Conservation (phyloP, 2,329 filamentous ascomycete genomes). For the Lachnellula willkommii region DNA sequence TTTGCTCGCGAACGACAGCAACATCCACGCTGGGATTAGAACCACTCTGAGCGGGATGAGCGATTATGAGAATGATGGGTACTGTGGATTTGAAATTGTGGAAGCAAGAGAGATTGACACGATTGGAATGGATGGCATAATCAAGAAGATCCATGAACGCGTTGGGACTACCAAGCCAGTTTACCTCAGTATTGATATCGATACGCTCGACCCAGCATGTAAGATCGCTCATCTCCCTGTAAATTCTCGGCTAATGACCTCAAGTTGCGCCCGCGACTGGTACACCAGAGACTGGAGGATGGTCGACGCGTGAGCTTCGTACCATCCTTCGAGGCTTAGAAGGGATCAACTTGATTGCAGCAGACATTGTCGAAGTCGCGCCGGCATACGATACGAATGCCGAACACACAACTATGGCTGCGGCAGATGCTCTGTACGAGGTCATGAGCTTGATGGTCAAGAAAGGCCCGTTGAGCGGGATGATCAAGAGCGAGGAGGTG, state of each 20-base stretch:
- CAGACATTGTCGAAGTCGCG: conserved; percentile 70
- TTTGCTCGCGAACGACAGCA: conserved; percentile 72
- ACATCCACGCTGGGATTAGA: conserved; percentile 82
- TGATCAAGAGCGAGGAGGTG: conserved; percentile 28
- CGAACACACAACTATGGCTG: conserved; percentile 68
- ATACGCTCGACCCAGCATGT: conserved; percentile 80
- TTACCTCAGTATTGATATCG: conserved; percentile 81
- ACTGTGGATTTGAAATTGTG: conserved; percentile 78
- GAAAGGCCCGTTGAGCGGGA: conserved; percentile 60
- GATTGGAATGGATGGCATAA: conserved; percentile 67
- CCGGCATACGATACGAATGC: conserved; percentile 69
- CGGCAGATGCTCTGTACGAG: conserved; percentile 67
- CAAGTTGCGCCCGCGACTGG: conserved; percentile 66
- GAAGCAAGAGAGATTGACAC: conserved; percentile 68
- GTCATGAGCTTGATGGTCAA: conserved; percentile 81
- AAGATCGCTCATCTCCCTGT: conserved; percentile 24
- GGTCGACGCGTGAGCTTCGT: conserved; percentile 67
- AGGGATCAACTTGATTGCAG: conserved; percentile 62
- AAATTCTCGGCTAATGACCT: conserved; percentile 9
- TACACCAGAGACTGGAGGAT: conserved; percentile 71
- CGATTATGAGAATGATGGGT: conserved; percentile 81
- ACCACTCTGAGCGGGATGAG: conserved; percentile 73
- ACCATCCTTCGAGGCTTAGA: conserved; percentile 67
- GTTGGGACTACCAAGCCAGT: conserved; percentile 71
- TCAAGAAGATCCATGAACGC: conserved; percentile 68